Evolutionary conservation across 2,329 filamentous ascomycete genomes (phyloP), one percentile per base, ranked within the genome.

Genomic region (Ilyonectria destructans): DNA sequence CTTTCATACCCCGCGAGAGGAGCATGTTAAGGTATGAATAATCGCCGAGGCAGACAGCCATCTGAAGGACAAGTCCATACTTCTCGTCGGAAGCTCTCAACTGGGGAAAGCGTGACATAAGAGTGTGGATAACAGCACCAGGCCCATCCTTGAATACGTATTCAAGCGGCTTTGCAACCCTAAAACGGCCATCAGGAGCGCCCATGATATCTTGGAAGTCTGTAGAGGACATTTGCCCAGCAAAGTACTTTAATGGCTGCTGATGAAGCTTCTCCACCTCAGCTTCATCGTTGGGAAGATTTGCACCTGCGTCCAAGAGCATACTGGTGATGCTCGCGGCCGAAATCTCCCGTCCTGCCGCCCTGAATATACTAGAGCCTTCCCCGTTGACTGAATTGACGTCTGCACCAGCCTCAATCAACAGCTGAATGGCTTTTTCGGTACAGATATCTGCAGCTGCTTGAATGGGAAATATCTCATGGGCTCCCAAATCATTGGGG

Each of bases 401-500:
- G 52, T 70, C 51, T 26, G 40, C 62, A 8, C 67, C 63, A 21
- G 58, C 69, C 21, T 61, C 62, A 15, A 67, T 57, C 12, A 70
- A 52, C 40, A 48, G 45, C 1, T 55, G 58, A 3, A 64, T 26
- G 2, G 60, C 51, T 0, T 5, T 1, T 54, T 31, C 48, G 9
- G 62, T 33, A 6, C 69, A 69, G 8, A 58, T 1, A 0, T 23
- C 37, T 0, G 33, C 56, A 3, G 69, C 69, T 1, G 17, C 35
- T 5, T 51, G 58, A 6, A 64, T 56, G 7, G 67, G 67, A 12
- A 61, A 64, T 19, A 26, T 12, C 8, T 17, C 2, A 4, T 49
- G 48, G 17, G 15, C 62, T 0, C 67, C 62, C 12, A 67, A 54
- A 5, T 43, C 19, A 6, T 69, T 56, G 3, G 67, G 56, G 5